Base-by-base conservation (phyloP, 1,139 yeast species). In the Debaryomyces coudertii region DNA sequence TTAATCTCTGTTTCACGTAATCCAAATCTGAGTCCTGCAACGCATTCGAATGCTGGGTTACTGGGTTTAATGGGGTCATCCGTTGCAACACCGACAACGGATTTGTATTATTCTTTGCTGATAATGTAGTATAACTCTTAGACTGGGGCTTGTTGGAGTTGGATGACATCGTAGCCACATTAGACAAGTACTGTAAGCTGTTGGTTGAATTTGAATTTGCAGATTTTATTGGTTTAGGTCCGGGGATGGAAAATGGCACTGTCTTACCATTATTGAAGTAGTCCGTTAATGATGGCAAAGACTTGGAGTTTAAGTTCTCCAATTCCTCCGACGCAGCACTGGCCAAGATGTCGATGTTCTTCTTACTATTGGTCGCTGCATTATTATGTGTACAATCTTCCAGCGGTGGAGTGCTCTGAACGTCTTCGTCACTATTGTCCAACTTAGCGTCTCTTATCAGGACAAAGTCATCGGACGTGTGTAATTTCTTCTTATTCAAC, bases 251-350 rank as follows among this genome's bases (percentile, higher is more conserved):
- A 16, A 48, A 44, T 20, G 43, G 47, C 18, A 51, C 46, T 2
- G 54, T 29, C 35, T 53, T 53, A 25, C 46, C 47, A 11, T 46
- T 49, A 48, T 46, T 42, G 40, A 84, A 84, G 65, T 80, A 84
- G 38, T 83, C 83, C 0, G 86, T 73, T 44, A 85, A 68, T 3
- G 88, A 78, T 2, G 90, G 90, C 34, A 85, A 71, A 1, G 88
- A 83, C 58, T 77, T 80, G 8, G 83, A 79, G 44, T 62, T 65
- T 47, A 83, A 57, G 48, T 75, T 69, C 44, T 70, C 86, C 46
- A 88, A 73, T 61, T 87, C 93, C 59, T 87, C 87, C 5, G 90
- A 79, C 1, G 96, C 95, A 2, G 95, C 95, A 22, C 86, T 80
- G 3, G 95, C 96, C 49, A 88, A 68, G 2, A 87, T 76, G 61